Evolutionary conservation across 441 rosid species (phyloP).

Genomic region (Biscutella laevigata): DNA sequence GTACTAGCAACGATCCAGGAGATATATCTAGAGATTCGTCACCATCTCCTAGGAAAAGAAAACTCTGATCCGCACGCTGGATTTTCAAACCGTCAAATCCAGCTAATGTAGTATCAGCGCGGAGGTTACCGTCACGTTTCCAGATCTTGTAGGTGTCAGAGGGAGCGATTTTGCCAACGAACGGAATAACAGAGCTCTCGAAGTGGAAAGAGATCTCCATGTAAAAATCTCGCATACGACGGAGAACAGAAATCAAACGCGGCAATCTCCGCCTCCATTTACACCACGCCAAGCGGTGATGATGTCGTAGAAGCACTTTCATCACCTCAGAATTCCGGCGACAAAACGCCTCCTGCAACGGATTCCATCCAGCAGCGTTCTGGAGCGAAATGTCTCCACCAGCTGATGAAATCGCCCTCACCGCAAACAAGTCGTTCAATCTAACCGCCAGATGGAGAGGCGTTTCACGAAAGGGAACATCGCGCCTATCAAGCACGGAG

Average conservation of each 20-base stretch:
- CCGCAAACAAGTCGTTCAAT: conserved; percentile 47
- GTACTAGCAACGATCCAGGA: conserved; percentile 62
- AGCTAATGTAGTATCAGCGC: conserved; percentile 84
- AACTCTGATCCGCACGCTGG: conserved; percentile 91
- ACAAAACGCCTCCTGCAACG: conserved; percentile 90
- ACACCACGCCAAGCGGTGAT: conserved; percentile 84
- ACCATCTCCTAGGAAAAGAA: conserved; percentile 86
- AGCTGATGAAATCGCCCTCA: conserved; percentile 45
- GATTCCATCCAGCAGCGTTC: conserved; percentile 79
- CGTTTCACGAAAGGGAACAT: conserved; percentile 72
- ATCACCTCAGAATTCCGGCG: conserved; percentile 61
- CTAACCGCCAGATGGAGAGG: conserved; percentile 86
- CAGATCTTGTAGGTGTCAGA: conserved; percentile 93
- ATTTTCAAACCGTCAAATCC: conserved; percentile 92
- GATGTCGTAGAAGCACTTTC: conserved; percentile 49
- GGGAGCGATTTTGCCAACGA: conserved; percentile 83
- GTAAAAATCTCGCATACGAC: conserved; percentile 88
- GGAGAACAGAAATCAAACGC: conserved; percentile 57
- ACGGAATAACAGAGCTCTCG: conserved; percentile 95
- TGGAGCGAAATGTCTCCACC: conserved; percentile 80
- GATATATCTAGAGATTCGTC: conserved; percentile 46
- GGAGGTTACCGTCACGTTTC: conserved; percentile 89
- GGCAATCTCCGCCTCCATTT: conserved; percentile 91
- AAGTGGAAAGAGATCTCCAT: conserved; percentile 98
- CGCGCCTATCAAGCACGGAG: conserved; percentile 66